Base-by-base conservation (phyloP, 1,284 basidiomycete genomes). In the Anthracocystis setariae region DNA sequence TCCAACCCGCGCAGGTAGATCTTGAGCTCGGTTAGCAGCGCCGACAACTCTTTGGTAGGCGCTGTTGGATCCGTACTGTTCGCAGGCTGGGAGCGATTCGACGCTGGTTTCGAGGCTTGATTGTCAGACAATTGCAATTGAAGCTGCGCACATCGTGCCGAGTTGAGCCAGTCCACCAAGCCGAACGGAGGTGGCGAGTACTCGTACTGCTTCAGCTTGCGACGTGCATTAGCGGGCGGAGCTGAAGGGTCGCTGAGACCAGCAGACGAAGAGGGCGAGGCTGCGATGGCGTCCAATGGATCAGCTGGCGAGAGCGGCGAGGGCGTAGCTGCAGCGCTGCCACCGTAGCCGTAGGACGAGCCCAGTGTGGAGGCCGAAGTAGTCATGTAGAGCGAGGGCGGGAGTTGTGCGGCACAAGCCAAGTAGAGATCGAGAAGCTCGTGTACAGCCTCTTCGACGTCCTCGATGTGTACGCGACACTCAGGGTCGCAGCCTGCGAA, bases 371-470 rank as follows among this genome's bases (percentile, higher is more conserved):
- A 24, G 2, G 50, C 38, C 8, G 45, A 46, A 15, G 53, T 20
- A 15, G 53, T 20, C 64, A 59, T 63, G 55, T 63, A 72, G 12
- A 67, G 44, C 37, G 63, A 59, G 4, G 69, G 59, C 18, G 69
- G 64, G 3, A 72, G 60, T 32, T 54, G 45, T 3, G 69, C 54
- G 3, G 57, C 37, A 18, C 47, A 65, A 0, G 64, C 21, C 3
- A 74, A 51, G 18, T 68, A 71, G n/a, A 74, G 69, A 24, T 74
- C 73, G 33, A 74, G 61, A 0, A 74, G 50, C n/a, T 71, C 70
- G 53, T 74, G 73, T 1, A 72, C 49, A 0, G 62, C 48, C 38
- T 74, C 73, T 51, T 76, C 64, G n/a, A 74, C 59, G 24, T 77
- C 77, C 23, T 76, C 75, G 24, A 69, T 46, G 18, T 50, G 25